Evolutionary conservation across 2,329 filamentous ascomycete genomes (phyloP), one percentile per base, ranked within the genome.

Genomic region (Drechslerella coelobrocha): DNA sequence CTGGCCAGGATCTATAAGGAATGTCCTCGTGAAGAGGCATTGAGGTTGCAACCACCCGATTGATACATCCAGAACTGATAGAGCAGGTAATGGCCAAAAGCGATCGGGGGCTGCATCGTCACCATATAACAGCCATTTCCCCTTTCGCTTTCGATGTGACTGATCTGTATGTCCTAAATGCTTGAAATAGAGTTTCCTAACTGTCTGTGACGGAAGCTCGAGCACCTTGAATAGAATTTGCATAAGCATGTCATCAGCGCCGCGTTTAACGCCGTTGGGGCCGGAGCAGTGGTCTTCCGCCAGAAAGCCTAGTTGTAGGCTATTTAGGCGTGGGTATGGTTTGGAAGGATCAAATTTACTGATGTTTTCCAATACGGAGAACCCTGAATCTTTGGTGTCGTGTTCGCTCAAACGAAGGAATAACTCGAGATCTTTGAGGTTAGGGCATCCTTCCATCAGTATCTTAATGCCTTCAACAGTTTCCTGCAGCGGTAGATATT

Each of bases 391-490:
- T n/a, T n/a, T n/a, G n/a, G n/a, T n/a, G n/a, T n/a, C n/a, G n/a
- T n/a, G n/a, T n/a, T n/a, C n/a, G n/a, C n/a, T n/a, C n/a, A n/a
- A n/a, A n/a, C n/a, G n/a, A n/a, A n/a, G n/a, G n/a, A n/a, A n/a
- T n/a, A n/a, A n/a, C n/a, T n/a, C n/a, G 2, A 61, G 45, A 19
- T 61, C n/a, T 53, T 52, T 51, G 48, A 61, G 47, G 6, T 12
- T 23, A 34, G 45, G 57, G n/a, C 57, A 61, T 37, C n/a, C 24
- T 14, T 47, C 29, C 14, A 61, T 14, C 0, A 61, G 9, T 45
- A 17, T 17, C 12, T 34, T 52, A 7, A 61, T n/a, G 12, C 31
- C 47, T 21, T 61, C 47, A 9, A 43, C 9, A 21, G 52, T 19
- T 1, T 10, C n/a, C n/a, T n/a, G n/a, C n/a, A n/a, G n/a, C n/a